phyloP scores from a whole-genome alignment of 192 early-diverging fungal species.

The Backusella australiensis region DNA sequence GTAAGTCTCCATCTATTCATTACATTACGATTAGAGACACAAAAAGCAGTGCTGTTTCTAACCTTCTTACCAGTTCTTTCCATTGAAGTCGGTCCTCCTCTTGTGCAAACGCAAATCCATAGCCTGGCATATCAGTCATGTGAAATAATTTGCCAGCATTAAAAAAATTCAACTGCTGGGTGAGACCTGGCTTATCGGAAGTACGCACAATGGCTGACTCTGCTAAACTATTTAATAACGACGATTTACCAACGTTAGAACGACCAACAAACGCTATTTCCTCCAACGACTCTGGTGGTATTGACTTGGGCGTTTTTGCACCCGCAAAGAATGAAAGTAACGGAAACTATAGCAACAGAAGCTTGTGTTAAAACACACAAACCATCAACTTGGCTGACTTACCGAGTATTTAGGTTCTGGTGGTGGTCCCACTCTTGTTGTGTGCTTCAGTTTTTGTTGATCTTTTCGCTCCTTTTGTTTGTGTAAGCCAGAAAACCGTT shows the following conservation, averaged over 20 bases:
- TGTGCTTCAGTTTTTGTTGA: background rate
- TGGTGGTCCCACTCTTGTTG: background rate
- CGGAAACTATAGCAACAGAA: constrained; percentile 30
- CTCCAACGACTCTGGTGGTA: constrained; percentile 29
- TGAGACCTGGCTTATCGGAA: constrained; percentile 72
- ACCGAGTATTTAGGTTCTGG: constrained; percentile 28
- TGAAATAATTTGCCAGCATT: constrained; percentile 57
- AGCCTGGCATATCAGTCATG: constrained; percentile 81
- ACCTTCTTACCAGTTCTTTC: constrained; percentile 52
- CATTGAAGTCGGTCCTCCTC: constrained; percentile 54
- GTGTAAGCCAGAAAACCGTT: constrained; percentile 24
- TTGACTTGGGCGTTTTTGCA: constrained; percentile 37
- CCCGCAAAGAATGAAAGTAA: constrained; percentile 42
- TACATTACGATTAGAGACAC: background rate
- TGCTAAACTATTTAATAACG: constrained; percentile 66
- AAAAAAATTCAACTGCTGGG: constrained; percentile 83
- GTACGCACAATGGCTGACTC: constrained; percentile 60
- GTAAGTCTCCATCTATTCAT: constrained; percentile 63
- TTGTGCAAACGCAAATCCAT: constrained; percentile 77
- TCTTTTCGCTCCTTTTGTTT: constrained; percentile 1
- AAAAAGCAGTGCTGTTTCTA: background rate
- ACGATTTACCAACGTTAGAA: constrained; percentile 82
- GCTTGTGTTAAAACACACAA: background rate
- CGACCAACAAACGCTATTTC: constrained; percentile 52
- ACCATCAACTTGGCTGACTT: background rate